Percentiles rank a stretch among this genome's conserved stretches.
Evolutionary conservation across 1,139 yeast genomes (phyloP).

Genomic region (Williopsis jadinii): DNA sequence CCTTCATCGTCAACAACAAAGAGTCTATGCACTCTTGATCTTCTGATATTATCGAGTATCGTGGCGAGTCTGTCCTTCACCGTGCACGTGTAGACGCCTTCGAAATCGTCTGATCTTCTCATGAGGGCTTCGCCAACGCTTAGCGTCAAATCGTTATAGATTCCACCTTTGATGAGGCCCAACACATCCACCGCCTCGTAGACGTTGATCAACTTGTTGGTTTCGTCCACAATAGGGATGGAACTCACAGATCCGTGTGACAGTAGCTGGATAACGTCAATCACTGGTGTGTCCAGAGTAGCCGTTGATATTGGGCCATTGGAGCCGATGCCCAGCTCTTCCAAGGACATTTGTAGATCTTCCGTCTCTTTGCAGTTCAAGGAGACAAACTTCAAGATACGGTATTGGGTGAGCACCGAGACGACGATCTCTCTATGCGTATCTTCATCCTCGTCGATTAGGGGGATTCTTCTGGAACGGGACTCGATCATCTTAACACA

Average conservation of each 20-base stretch:
- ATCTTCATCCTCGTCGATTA: conserved; percentile 90
- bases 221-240: conserved; percentile 85
- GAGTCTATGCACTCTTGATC: conserved; percentile 84
- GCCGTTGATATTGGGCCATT: conserved; percentile 56
- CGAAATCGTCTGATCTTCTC: conserved; percentile 93
- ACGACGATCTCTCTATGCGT: conserved; percentile 93
- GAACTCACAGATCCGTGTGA: conserved; percentile 80
- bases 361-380: conserved; percentile 93
- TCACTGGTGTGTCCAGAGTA: conserved; percentile 87
- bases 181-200: conserved; percentile 96
- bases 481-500: conserved; percentile 88
- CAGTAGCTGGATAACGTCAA: conserved; percentile 82
- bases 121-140: conserved; percentile 95
- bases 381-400: conserved; percentile 92
- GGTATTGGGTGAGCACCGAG: conserved; percentile 90
- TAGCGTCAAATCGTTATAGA: conserved; percentile 82
- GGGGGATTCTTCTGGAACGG: conserved; percentile 88
- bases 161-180: conserved; percentile 89
- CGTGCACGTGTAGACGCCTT: conserved; percentile 96
- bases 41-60: conserved; percentile 88
- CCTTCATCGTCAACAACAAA: conserved; percentile 87
- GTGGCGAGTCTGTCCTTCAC: conserved; percentile 81
- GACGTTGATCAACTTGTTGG: conserved; percentile 70
- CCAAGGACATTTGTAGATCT: conserved; percentile 70
- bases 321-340: conserved; percentile 61